A percentile compares a stretch with the other conserved stretches of the same genome.
Conservation (phyloP, 1,284 basidiomycete species). For the Cystobasidium pallidum region DNA sequence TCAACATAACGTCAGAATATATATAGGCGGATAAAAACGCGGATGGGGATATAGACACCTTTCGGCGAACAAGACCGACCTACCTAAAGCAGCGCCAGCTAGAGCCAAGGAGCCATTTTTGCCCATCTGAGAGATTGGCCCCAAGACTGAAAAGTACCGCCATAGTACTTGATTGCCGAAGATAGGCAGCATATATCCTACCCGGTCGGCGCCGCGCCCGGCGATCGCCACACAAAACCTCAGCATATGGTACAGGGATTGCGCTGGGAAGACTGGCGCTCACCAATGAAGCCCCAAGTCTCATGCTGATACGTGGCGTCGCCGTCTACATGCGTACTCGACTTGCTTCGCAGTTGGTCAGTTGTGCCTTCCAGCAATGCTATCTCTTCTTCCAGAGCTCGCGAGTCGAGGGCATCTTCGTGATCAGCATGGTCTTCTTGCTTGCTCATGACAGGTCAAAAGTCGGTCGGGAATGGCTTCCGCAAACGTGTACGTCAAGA, state of each 20-base stretch:
- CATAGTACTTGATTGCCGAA: slow-evolving; percentile 23
- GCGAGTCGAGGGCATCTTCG: background rate
- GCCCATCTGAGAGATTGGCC: slow-evolving; percentile 35
- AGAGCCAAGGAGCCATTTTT: slow-evolving; percentile 17
- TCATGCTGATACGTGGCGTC: slow-evolving; percentile 14
- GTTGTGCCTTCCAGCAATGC: slow-evolving; percentile 1
- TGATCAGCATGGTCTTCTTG: background rate
- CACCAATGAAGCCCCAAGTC: slow-evolving; percentile 15
- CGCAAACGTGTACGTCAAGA: no score
- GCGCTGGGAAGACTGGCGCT: background rate
- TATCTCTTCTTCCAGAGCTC: slow-evolving; percentile 5
- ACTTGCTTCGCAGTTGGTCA: background rate
- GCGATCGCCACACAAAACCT: background rate
- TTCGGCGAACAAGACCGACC: background rate
- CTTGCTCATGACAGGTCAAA: slow-evolving; percentile 5
- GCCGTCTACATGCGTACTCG: background rate
- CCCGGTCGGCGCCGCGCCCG: background rate
- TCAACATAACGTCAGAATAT: no score
- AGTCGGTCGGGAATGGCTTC: no score
- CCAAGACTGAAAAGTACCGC: slow-evolving; percentile 30
- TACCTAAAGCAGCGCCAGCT: slow-evolving; percentile 32
- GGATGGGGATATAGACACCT: no score
- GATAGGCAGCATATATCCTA: slow-evolving; percentile 23
- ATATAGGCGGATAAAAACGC: no score
- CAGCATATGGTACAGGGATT: background rate